These are phyloP conservation scores for Zygnema circumcarinatum DNA, from an alignment of 139 green algal genomes.

Conservation along the genomic window DNA sequence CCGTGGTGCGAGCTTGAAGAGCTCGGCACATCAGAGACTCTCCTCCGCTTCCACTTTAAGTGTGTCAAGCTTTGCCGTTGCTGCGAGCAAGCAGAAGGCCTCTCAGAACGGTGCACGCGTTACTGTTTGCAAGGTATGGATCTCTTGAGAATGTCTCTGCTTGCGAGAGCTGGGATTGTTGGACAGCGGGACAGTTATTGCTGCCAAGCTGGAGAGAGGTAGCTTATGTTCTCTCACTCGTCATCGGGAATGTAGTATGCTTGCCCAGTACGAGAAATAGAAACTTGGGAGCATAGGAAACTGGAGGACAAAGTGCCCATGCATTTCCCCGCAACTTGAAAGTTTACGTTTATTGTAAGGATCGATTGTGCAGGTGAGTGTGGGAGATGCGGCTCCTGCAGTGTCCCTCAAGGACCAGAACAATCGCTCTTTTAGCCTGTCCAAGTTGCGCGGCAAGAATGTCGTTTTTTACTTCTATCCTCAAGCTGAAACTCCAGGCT, in stretches of 20 bases:
- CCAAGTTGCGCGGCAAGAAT: constrained; percentile 54
- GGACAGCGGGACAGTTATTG: neutral
- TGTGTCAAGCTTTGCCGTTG: neutral
- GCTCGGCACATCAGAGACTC: neutral
- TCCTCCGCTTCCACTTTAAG: neutral
- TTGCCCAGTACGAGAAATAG: neutral
- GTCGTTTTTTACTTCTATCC: constrained; percentile 59
- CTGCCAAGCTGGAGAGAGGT: neutral
- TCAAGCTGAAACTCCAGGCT: constrained; percentile 52
- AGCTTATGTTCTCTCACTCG: neutral
- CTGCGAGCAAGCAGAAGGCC: neutral
- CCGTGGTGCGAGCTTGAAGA: neutral
- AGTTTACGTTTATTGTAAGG: neutral
- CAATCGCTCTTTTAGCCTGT: constrained; percentile 19
- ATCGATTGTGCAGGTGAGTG: constrained; percentile 40
- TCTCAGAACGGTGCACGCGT: neutral
- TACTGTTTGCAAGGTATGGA: neutral
- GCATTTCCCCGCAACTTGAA: neutral
- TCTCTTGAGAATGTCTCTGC: neutral
- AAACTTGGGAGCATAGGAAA: neutral
- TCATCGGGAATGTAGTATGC: neutral
- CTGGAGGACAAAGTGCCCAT: neutral
- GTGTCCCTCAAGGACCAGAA: constrained; percentile 45
- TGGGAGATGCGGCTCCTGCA: constrained; percentile 36
- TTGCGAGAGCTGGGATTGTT: neutral